A percentile compares a stretch with the other conserved stretches of the same genome.
These are phyloP conservation scores for Nissolia schottii DNA, from an alignment of 306 rosid genomes.

Conservation along the genomic window DNA sequence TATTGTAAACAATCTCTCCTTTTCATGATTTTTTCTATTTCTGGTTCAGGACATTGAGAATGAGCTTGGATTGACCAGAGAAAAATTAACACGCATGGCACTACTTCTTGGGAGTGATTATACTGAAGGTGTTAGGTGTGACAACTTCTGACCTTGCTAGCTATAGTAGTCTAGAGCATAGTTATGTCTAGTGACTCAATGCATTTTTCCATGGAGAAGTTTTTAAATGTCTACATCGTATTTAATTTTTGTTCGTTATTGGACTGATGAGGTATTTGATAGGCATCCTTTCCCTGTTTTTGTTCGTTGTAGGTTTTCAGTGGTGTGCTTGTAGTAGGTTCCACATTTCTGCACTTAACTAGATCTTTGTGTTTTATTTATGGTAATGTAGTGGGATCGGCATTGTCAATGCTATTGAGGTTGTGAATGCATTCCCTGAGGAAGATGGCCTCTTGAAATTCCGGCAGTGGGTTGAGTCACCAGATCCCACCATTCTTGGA, in stretches of 20 bases:
- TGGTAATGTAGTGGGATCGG: slow-evolving; percentile 82
- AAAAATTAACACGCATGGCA: slow-evolving; percentile 79
- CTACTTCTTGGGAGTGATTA: slow-evolving; percentile 96
- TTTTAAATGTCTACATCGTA: neutral
- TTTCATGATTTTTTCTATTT: neutral
- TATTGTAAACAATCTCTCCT: neutral
- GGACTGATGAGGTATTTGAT: neutral
- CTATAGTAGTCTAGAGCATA: slow-evolving; percentile 3
- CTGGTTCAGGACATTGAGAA: slow-evolving; percentile 77
- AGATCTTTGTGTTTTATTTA: slow-evolving; percentile 11
- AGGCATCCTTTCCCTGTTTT: neutral
- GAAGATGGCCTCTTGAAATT: slow-evolving; percentile 77
- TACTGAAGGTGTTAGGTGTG: slow-evolving; percentile 94
- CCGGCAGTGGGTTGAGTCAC: slow-evolving; percentile 93
- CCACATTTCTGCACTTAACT: slow-evolving; percentile 18
- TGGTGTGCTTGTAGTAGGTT: slow-evolving; percentile 5
- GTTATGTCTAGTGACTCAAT: slow-evolving; percentile 21
- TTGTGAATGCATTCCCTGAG: slow-evolving; percentile 86
- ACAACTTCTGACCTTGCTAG: slow-evolving; percentile 7
- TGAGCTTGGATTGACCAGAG: slow-evolving; percentile 86
- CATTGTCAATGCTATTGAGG: slow-evolving; percentile 96
- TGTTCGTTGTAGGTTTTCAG: neutral
- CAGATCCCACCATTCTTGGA: slow-evolving; percentile 88
- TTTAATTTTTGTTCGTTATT: neutral
- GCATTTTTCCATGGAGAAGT: slow-evolving; percentile 8